Conservation (phyloP, 2,329 filamentous ascomycete species). For the Orbilia brochopaga region DNA sequence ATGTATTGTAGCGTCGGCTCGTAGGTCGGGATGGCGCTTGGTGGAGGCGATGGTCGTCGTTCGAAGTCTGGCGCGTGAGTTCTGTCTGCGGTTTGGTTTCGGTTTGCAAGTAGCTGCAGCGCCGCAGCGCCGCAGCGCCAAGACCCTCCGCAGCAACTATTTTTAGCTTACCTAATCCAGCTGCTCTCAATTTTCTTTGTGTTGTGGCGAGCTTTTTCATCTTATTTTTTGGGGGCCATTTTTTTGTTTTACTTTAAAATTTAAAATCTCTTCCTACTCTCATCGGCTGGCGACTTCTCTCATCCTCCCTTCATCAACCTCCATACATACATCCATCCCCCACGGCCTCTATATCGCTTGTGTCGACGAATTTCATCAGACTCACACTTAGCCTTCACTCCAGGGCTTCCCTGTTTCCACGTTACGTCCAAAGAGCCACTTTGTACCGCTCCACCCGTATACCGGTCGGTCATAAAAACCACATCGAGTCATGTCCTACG, state of each 20-base stretch:
- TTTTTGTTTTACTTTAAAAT: not conserved
- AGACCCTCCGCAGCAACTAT: not conserved
- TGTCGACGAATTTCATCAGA: not conserved
- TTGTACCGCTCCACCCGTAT: not conserved
- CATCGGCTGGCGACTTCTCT: not conserved
- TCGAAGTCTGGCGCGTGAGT: not conserved
- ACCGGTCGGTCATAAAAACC: no score
- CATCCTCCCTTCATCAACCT: not conserved
- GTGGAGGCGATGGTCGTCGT: not conserved
- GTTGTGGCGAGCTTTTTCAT: no score
- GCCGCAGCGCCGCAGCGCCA: conserved; percentile 2
- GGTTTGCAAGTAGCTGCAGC: no score
- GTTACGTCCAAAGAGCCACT: no score
- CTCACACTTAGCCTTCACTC: no score
- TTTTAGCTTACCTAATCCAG: conserved; percentile 8
- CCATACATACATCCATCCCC: not conserved
- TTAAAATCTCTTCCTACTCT: conserved; percentile 1
- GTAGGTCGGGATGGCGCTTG: not conserved
- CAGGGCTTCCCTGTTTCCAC: no score
- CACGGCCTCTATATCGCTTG: not conserved
- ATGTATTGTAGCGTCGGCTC: not conserved
- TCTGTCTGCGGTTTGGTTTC: not conserved
- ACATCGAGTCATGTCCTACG: conserved; percentile 37
- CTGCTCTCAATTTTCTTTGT: not conserved
- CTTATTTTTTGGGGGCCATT: conserved; percentile 10